A percentile compares a stretch with the other conserved stretches of the same genome.
phyloP scores from a whole-genome alignment of 2,329 filamentous ascomycete species.

The Malbranchea cinnamomea region DNA sequence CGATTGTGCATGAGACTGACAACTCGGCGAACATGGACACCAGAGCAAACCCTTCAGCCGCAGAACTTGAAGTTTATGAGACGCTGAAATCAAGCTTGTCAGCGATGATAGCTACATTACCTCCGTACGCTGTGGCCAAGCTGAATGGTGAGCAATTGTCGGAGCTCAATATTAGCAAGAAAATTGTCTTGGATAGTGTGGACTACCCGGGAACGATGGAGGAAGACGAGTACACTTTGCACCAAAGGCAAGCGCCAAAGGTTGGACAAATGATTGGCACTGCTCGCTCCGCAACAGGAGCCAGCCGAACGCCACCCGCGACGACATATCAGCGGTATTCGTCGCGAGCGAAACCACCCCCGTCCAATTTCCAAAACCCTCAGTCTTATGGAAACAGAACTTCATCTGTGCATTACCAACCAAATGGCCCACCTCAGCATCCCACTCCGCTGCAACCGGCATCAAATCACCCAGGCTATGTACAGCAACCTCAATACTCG shows the following conservation, averaged over 20 bases:
- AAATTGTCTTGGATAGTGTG: conserved; percentile 55
- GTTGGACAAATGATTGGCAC: conserved; percentile 17
- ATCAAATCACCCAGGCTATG: too few species aligned
- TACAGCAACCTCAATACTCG: conserved; percentile 20
- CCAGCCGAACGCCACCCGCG: conserved; percentile 19
- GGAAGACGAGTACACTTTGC: conserved; percentile 54
- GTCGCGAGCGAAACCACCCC: conserved; percentile 15
- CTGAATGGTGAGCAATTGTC: conserved; percentile 74
- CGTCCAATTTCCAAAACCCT: conserved; percentile 17
- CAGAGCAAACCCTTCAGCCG: conserved; percentile 37
- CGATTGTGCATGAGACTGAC: conserved; percentile 18
- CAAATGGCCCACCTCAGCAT: conserved; percentile 19
- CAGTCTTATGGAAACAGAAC: conserved; percentile 19
- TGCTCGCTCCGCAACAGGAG: conserved; percentile 18
- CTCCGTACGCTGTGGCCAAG: conserved; percentile 74
- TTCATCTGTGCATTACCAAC: conserved; percentile 19
- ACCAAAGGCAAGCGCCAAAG: conserved; percentile 27
- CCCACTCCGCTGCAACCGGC: conserved; percentile 24
- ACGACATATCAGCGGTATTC: conserved; percentile 11
- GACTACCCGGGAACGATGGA: conserved; percentile 70
- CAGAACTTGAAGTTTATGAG: conserved; percentile 49
- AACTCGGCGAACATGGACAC: conserved; percentile 22
- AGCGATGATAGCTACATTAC: conserved; percentile 58
- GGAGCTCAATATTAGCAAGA: conserved; percentile 67
- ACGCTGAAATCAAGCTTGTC: conserved; percentile 60